These are phyloP conservation scores for Clarireedia hainanense DNA, from an alignment of 2,329 filamentous ascomycete genomes.

Conservation along the genomic window DNA sequence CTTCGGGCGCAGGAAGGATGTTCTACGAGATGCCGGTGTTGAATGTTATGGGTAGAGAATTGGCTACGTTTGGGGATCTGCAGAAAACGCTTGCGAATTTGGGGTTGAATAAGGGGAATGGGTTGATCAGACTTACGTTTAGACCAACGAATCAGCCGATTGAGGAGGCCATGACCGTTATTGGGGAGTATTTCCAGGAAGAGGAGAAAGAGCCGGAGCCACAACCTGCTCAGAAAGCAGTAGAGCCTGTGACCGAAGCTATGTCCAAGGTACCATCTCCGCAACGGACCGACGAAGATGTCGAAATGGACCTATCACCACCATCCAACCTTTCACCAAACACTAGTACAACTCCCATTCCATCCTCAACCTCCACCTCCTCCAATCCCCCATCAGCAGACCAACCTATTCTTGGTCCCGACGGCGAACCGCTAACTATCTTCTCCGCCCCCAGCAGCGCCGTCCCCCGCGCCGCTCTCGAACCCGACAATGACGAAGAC, in stretches of 20 bases:
- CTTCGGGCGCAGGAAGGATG: conserved; percentile 59
- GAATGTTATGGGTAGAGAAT: conserved; percentile 73
- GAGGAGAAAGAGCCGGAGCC: conserved; percentile 10
- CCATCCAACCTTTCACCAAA: not conserved
- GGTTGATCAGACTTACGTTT: conserved; percentile 71
- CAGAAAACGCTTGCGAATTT: conserved; percentile 85
- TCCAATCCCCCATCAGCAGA: not conserved
- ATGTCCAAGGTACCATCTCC: conserved; percentile 13
- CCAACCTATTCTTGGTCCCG: conserved; percentile 22
- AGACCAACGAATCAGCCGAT: conserved; percentile 68
- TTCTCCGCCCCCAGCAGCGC: conserved; percentile 69
- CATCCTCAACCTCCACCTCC: conserved; percentile 1
- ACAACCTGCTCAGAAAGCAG: conserved; percentile 11
- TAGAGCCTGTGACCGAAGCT: conserved; percentile 14
- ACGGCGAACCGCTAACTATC: conserved; percentile 52
- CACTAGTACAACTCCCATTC: not conserved
- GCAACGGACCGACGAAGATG: conserved; percentile 8
- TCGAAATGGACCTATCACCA: conserved; percentile 4
- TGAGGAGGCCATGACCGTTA: conserved; percentile 77
- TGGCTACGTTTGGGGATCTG: conserved; percentile 70
- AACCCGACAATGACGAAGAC: conserved; percentile 61
- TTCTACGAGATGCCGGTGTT: conserved; percentile 84
- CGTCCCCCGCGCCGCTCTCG: conserved; percentile 67
- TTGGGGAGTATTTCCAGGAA: conserved; percentile 62
- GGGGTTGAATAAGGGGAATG: conserved; percentile 77